Conservation (phyloP, 2,329 filamentous ascomycete species). For the Sclerotinia borealis region DNA sequence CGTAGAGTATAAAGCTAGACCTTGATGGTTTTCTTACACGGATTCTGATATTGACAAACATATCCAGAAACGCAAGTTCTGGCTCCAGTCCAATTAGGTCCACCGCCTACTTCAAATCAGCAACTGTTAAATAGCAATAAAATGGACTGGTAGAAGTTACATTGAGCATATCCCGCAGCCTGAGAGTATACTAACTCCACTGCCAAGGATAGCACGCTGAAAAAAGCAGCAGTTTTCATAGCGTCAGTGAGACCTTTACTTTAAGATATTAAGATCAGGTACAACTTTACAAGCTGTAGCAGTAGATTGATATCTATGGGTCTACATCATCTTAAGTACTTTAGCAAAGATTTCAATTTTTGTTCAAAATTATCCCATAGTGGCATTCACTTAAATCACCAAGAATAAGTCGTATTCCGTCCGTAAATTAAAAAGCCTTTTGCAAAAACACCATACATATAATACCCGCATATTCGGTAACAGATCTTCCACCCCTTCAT, state of each 20-base stretch:
- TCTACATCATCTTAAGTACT: not conserved
- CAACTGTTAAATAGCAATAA: not conserved
- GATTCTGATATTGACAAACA: slow-evolving; percentile 6
- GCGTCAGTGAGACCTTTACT: not conserved
- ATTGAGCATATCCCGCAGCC: slow-evolving; percentile 5
- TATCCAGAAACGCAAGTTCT: slow-evolving; percentile 11
- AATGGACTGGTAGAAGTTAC: not conserved
- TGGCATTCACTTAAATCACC: not conserved
- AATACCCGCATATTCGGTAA: not conserved
- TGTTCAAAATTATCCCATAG: not conserved
- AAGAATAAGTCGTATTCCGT: not conserved
- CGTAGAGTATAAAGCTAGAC: not conserved
- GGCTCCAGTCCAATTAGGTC: not conserved
- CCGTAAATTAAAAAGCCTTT: not conserved
- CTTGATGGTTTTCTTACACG: slow-evolving; percentile 1
- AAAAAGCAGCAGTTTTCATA: not conserved
- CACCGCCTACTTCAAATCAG: slow-evolving; percentile 6
- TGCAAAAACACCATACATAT: not conserved
- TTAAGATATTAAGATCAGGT: not conserved
- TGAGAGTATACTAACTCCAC: slow-evolving; percentile 11
- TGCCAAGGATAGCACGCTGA: not conserved
- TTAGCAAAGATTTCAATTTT: not conserved
- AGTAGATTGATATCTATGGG: not conserved
- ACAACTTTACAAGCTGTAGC: not conserved
- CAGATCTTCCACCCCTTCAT: slow-evolving; percentile 4